Conservation (phyloP, 441 rosid genomes). For the Aquilaria agallochum region DNA sequence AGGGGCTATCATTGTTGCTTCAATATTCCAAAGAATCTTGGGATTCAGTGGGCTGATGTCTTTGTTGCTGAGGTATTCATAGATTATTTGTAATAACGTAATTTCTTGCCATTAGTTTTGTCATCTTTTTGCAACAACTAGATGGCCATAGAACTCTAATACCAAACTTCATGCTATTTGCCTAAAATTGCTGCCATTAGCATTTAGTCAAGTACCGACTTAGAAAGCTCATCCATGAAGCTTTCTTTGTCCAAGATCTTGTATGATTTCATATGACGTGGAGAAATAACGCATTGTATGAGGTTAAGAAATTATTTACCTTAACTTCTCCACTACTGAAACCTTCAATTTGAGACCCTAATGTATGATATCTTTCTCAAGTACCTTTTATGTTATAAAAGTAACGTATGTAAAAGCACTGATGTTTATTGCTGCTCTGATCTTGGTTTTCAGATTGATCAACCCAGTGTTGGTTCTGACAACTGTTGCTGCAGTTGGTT, state of each 20-base stretch:
- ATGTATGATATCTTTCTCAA: conserved; percentile 3
- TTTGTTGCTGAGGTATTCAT: conserved; percentile 61
- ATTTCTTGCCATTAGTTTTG: neutral
- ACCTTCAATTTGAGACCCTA: conserved; percentile 1
- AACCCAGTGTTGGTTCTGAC: conserved; percentile 92
- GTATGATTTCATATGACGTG: no score
- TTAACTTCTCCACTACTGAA: neutral
- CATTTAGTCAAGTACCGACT: neutral
- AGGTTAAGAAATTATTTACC: no score
- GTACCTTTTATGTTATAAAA: neutral
- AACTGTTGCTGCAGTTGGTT: conserved; percentile 83
- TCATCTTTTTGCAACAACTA: neutral
- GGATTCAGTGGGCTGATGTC: conserved; percentile 87
- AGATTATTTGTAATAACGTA: conserved; percentile 6
- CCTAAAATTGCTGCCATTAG: neutral
- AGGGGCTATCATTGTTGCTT: conserved; percentile 86
- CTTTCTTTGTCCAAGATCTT: no score
- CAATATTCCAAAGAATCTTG: conserved; percentile 72
- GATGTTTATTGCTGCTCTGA: conserved; percentile 11
- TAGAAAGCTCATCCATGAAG: neutral
- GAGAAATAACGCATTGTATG: no score
- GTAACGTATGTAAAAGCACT: conserved; percentile 1
- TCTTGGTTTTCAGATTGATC: conserved; percentile 58
- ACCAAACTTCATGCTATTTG: neutral
- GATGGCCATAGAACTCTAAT: neutral